These are phyloP conservation scores for Ganoderma boninense DNA, from an alignment of 1,284 basidiomycete species.

Conservation along the genomic window DNA sequence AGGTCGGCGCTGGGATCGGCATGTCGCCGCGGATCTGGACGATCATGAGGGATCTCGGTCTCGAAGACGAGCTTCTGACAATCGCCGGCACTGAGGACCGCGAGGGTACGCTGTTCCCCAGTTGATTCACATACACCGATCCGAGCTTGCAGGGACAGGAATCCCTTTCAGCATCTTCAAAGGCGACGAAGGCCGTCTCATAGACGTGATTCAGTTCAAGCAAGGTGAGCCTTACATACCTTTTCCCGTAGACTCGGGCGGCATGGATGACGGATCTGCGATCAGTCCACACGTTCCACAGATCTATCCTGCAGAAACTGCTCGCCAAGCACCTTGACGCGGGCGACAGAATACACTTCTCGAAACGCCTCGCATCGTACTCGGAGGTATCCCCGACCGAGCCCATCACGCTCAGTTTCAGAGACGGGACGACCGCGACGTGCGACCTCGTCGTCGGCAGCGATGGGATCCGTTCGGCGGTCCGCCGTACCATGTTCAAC, in stretches of 20 bases:
- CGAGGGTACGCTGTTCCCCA: neutral
- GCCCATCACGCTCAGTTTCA: conserved; percentile 52
- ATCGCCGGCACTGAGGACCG: conserved; percentile 4
- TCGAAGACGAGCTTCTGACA: conserved; percentile 31
- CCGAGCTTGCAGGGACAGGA: neutral
- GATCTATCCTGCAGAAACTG: conserved; percentile 1
- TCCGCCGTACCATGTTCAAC: conserved; percentile 34
- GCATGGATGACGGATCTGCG: neutral
- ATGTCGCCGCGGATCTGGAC: conserved; percentile 39
- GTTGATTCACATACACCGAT: neutral
- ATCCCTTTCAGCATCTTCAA: neutral
- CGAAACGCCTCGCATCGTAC: conserved; percentile 58
- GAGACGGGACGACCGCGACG: conserved; percentile 54
- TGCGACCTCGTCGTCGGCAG: conserved; percentile 62
- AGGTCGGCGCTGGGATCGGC: conserved; percentile 51
- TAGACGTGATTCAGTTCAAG: neutral
- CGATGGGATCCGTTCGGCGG: conserved; percentile 57
- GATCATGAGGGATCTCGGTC: conserved; percentile 33
- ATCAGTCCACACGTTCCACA: conserved; percentile 4
- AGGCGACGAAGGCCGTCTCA: neutral
- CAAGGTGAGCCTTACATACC: neutral
- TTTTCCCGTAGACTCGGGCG: too few species aligned
- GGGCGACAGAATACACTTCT: conserved; percentile 45
- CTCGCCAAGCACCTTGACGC: neutral
- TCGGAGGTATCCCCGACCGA: conserved; percentile 35